These are phyloP conservation scores for Strigomonas culicis DNA, from an alignment of 208 protist genomes.

Conservation along the genomic window DNA sequence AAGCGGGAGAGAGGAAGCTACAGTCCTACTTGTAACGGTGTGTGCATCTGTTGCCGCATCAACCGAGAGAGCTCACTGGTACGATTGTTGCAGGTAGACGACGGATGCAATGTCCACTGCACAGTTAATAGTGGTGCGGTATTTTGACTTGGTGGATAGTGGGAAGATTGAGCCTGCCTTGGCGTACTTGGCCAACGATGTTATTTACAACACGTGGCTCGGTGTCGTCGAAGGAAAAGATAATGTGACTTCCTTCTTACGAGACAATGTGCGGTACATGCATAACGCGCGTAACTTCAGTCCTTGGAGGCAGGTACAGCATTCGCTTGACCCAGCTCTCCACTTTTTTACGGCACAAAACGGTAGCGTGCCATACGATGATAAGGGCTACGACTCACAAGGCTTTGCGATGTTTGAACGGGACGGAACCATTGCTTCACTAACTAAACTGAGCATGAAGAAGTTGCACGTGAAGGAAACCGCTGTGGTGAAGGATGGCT, in stretches of 20 bases:
- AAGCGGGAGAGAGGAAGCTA: too few relatives aligned
- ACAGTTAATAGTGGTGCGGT: constrained; percentile 58
- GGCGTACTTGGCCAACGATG: constrained; percentile 58
- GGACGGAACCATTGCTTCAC: constrained; percentile 50
- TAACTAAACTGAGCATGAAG: constrained; percentile 38
- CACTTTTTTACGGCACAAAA: neutral
- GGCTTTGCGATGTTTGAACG: constrained; percentile 79
- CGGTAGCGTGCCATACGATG: constrained; percentile 21
- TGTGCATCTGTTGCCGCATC: neutral
- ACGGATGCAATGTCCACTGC: constrained; percentile 33
- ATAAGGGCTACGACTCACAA: constrained; percentile 62
- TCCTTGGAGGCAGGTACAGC: constrained; percentile 69
- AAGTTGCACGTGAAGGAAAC: constrained; percentile 56
- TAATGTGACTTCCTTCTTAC: constrained; percentile 71
- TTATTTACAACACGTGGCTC: constrained; percentile 78
- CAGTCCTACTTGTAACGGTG: too few relatives aligned
- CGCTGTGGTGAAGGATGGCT: constrained; percentile 50
- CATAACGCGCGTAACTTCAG: constrained; percentile 59
- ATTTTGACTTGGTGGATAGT: constrained; percentile 45
- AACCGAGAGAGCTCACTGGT: neutral
- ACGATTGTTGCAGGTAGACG: neutral
- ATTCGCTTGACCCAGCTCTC: constrained; percentile 45
- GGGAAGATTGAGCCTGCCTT: constrained; percentile 57
- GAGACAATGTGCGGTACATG: constrained; percentile 72
- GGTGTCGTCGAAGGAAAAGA: constrained; percentile 72